Percentiles rank a stretch among this genome's conserved stretches.
phyloP scores from a whole-genome alignment of 1,284 basidiomycete genomes.

The Ustilago vetiveriae region DNA sequence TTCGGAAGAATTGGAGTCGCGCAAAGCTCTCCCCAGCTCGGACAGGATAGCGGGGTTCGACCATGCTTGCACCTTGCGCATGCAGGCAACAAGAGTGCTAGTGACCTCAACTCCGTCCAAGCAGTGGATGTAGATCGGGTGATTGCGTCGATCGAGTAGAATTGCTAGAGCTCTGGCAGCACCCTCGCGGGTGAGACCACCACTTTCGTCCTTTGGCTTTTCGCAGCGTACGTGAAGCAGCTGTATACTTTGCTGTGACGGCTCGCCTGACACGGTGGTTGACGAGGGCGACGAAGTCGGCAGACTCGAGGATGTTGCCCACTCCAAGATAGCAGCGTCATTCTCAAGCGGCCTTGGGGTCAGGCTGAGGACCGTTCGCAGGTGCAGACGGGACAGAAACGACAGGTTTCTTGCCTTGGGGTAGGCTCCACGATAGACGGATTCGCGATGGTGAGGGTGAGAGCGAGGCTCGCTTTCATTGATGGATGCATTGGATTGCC shows the following conservation, averaged over 20 bases:
- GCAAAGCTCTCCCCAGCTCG: conserved; percentile 55
- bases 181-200: conserved; percentile 58
- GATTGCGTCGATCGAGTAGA: conserved; percentile 54
- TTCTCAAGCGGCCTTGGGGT: conserved; percentile 62
- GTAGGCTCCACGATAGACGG: conserved; percentile 63
- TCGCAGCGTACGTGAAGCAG: conserved; percentile 60
- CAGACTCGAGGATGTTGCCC: conserved; percentile 33
- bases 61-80: conserved; percentile 65
- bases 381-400: conserved; percentile 59
- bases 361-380: conserved; percentile 61
- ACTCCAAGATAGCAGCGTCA: conserved; percentile 43
- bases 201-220: conserved; percentile 64
- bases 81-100: conserved; percentile 58
- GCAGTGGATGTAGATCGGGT: conserved; percentile 64
- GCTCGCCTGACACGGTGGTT: background rate
- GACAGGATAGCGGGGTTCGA: conserved; percentile 40
- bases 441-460: conserved; percentile 43
- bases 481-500: background rate
- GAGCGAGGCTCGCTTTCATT: conserved; percentile 6
- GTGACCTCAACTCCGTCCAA: conserved; percentile 63
- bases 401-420: conserved; percentile 60
- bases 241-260: conserved; percentile 19
- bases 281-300: background rate
- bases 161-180: conserved; percentile 54
- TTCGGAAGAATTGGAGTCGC: conserved; percentile 50